Conservation (phyloP, 345 rosid genomes). For the Atalantia buxifolia region DNA sequence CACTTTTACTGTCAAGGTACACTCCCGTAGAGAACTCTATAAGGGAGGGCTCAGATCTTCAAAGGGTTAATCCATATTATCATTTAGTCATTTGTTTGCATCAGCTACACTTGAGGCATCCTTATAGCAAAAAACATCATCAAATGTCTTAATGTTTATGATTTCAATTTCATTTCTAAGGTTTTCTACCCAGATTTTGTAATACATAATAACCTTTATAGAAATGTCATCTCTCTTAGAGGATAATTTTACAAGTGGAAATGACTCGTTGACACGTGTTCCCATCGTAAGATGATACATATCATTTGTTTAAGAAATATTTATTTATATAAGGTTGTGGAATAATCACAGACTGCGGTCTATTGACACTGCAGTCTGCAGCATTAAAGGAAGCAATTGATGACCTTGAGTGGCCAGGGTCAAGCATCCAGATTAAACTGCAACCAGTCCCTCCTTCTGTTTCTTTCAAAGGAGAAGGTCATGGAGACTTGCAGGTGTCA, state of each 20-base stretch:
- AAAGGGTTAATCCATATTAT: too few relatives aligned
- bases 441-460: slow-evolving; percentile 68
- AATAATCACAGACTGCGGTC: slow-evolving; percentile 6
- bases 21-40: neutral
- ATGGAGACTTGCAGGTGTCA: slow-evolving; percentile 86
- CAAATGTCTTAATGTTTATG: neutral
- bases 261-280: neutral
- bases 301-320: neutral
- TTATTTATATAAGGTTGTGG: neutral
- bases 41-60: neutral
- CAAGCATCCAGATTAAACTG: slow-evolving; percentile 70
- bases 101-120: neutral
- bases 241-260: neutral
- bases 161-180: neutral
- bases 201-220: neutral
- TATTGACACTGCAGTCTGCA: slow-evolving; percentile 51
- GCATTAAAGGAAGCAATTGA: slow-evolving; percentile 92
- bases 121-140: neutral
- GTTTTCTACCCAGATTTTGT: neutral
- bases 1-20: slow-evolving; percentile 78
- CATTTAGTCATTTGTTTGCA: neutral
- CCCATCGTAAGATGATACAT: neutral
- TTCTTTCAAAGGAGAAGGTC: slow-evolving; percentile 82
- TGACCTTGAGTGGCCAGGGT: slow-evolving; percentile 97
- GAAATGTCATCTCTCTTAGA: neutral